These are phyloP conservation scores for Claviceps spartinae DNA, from an alignment of 2,329 filamentous ascomycete genomes.

Conservation along the genomic window DNA sequence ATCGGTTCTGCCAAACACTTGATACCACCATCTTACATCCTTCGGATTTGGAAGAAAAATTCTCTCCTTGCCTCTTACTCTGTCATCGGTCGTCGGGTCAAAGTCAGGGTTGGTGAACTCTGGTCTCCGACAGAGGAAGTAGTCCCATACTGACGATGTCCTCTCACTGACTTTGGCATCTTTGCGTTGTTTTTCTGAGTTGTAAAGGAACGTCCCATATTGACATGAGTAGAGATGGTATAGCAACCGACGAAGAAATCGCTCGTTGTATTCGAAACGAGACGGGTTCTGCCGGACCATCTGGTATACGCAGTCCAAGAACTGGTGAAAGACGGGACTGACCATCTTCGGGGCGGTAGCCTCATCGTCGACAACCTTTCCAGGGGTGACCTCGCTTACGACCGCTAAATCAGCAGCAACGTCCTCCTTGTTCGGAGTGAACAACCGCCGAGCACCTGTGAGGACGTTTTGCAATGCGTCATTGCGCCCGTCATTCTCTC, in stretches of 20 bases:
- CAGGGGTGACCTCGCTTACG: slow-evolving; percentile 25
- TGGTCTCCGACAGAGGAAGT: slow-evolving; percentile 67
- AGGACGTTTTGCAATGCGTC: slow-evolving; percentile 80
- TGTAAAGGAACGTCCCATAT: slow-evolving; percentile 92
- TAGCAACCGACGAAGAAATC: slow-evolving; percentile 74
- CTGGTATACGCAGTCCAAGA: slow-evolving; percentile 88
- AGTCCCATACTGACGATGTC: slow-evolving; percentile 87
- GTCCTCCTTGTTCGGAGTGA: slow-evolving; percentile 51
- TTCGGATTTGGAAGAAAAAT: slow-evolving; percentile 66
- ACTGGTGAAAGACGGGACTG: slow-evolving; percentile 94
- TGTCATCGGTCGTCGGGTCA: slow-evolving; percentile 61
- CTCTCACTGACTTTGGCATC: slow-evolving; percentile 55
- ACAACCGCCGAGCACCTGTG: slow-evolving; percentile 82
- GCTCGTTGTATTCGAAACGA: slow-evolving; percentile 92
- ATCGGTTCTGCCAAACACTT: slow-evolving; percentile 73
- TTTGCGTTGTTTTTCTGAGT: slow-evolving; percentile 78
- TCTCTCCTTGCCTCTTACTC: slow-evolving; percentile 64
- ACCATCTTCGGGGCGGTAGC: slow-evolving; percentile 79
- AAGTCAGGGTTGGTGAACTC: slow-evolving; percentile 80
- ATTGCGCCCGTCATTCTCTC: slow-evolving; percentile 44
- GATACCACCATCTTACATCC: slow-evolving; percentile 88
- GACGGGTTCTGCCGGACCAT: slow-evolving; percentile 72
- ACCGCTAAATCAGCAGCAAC: slow-evolving; percentile 44
- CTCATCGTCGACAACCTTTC: slow-evolving; percentile 37
- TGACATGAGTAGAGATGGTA: slow-evolving; percentile 95